phyloP scores from a whole-genome alignment of 345 rosid species.

The Citrus hindsii region DNA sequence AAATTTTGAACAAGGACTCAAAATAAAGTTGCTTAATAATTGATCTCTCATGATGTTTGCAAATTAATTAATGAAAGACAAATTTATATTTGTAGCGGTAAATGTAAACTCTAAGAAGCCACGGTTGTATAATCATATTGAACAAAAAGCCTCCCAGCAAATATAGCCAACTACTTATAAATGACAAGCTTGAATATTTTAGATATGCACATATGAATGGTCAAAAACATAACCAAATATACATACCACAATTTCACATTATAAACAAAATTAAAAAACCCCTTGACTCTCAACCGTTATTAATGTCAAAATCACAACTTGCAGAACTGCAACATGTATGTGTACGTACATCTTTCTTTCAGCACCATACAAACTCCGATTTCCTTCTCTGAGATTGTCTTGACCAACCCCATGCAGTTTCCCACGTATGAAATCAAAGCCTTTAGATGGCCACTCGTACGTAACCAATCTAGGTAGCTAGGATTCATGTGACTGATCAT shows the following conservation, averaged over 20 bases:
- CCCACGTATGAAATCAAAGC: background rate
- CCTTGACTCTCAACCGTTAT: background rate
- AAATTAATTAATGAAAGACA: background rate
- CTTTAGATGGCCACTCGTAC: background rate
- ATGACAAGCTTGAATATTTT: background rate
- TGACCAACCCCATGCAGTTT: background rate
- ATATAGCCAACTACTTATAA: background rate
- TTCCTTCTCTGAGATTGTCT: background rate
- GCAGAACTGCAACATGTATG: background rate
- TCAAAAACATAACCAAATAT: background rate
- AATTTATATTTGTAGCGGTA: background rate
- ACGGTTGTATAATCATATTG: background rate
- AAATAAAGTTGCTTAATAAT: too few relatives aligned
- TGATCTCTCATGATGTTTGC: too few relatives aligned
- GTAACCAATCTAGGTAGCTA: conserved; percentile 2
- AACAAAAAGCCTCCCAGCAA: background rate
- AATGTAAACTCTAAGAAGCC: background rate
- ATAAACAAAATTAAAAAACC: background rate
- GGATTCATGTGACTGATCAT: conserved; percentile 1
- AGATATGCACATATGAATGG: background rate
- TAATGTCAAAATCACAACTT: background rate
- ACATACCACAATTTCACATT: too few relatives aligned
- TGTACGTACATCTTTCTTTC: background rate
- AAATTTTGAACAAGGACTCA: too few relatives aligned
- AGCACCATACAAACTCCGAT: background rate